Evolutionary conservation across 208 protist genomes (phyloP).

Genomic region (Trichomonas tenax): DNA sequence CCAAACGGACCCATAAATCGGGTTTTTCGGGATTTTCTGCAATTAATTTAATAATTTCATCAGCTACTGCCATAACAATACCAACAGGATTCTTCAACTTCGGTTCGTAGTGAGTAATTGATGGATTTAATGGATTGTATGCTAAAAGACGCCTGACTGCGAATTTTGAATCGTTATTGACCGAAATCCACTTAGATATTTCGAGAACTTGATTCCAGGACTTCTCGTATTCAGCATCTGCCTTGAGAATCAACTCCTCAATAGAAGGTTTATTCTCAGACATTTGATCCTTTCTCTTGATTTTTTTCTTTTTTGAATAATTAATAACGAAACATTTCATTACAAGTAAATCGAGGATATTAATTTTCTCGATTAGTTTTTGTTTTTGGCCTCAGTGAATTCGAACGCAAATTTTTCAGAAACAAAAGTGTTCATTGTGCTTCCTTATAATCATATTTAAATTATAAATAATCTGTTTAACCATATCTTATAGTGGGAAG

Average conservation of each 20-base stretch:
- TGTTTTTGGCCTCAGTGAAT: too few relatives aligned
- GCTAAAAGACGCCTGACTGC: not conserved
- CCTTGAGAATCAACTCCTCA: not conserved
- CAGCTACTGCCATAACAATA: not conserved
- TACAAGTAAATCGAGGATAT: too few relatives aligned
- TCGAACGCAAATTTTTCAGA: too few relatives aligned
- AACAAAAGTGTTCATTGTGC: too few relatives aligned
- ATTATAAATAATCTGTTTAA: too few relatives aligned
- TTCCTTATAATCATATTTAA: too few relatives aligned
- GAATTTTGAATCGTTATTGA: not conserved
- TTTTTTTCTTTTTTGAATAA: too few relatives aligned
- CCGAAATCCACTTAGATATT: not conserved
- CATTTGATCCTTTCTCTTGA: too few relatives aligned
- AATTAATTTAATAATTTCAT: not conserved
- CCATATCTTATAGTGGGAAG: too few relatives aligned
- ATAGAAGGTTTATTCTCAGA: not conserved
- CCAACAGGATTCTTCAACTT: not conserved
- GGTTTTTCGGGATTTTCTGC: not conserved
- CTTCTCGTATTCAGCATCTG: not conserved
- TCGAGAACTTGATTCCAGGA: not conserved
- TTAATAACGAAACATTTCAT: too few relatives aligned
- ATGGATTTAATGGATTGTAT: not conserved
- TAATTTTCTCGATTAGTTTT: too few relatives aligned
- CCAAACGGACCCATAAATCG: not conserved
- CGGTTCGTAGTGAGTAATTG: not conserved